These are phyloP conservation scores for Coemansia sp. DNA, from an alignment of 192 early-diverging fungal species.

Conservation along the genomic window DNA sequence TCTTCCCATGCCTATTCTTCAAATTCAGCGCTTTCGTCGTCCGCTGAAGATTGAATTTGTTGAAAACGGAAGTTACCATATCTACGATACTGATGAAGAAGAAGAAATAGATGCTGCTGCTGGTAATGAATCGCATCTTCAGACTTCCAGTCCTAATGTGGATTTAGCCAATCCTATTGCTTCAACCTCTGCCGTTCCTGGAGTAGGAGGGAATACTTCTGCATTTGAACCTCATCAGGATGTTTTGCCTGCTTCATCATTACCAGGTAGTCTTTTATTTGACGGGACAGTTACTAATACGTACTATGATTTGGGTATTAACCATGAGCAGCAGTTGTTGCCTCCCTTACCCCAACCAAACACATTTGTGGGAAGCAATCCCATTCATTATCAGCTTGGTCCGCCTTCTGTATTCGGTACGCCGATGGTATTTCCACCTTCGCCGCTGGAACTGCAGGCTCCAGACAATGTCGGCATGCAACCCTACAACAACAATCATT, in stretches of 20 bases:
- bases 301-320: neutral
- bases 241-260: neutral
- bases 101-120: conserved; percentile 11
- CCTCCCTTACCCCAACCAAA: neutral
- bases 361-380: conserved; percentile 8
- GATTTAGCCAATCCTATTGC: neutral
- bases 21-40: conserved; percentile 41
- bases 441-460: conserved; percentile 13
- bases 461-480: conserved; percentile 1
- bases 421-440: neutral
- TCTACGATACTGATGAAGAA: conserved; percentile 29
- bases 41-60: conserved; percentile 25
- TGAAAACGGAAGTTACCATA: conserved; percentile 25
- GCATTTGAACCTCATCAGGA: neutral
- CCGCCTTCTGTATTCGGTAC: neutral
- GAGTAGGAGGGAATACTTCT: neutral
- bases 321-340: neutral
- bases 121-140: neutral
- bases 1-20: conserved; percentile 28
- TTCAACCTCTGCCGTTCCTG: neutral
- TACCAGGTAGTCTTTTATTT: neutral
- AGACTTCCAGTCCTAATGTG: neutral
- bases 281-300: neutral
- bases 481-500: neutral
- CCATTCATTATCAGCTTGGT: conserved; percentile 3